Percentiles rank a stretch among this genome's conserved stretches.
Conservation (phyloP, 2,329 filamentous ascomycete genomes). For the Fonsecaea pugnacius region DNA sequence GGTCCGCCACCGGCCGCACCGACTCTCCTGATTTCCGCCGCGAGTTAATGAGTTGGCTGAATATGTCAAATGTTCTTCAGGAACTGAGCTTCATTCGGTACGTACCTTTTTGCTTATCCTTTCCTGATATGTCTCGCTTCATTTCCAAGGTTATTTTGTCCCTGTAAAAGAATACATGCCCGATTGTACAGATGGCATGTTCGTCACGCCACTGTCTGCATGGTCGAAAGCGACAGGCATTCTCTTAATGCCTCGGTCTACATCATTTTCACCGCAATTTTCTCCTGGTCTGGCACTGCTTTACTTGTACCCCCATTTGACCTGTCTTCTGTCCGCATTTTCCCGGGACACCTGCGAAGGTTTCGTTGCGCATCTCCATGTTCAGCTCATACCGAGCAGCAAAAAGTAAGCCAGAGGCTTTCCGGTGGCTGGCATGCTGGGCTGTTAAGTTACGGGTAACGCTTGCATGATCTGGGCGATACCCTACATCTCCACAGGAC, state of each 20-base stretch:
- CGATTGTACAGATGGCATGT: not conserved
- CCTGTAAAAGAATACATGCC: not conserved
- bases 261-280: slow-evolving; percentile 18
- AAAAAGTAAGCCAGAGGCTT: not conserved
- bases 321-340: not conserved
- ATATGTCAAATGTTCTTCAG: slow-evolving; percentile 63
- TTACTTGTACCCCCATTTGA: slow-evolving; percentile 8
- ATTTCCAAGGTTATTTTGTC: slow-evolving; percentile 1
- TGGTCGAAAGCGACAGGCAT: not conserved
- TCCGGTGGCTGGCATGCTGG: not conserved
- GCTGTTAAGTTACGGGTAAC: not conserved
- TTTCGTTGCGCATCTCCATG: not conserved
- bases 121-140: not conserved
- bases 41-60: slow-evolving; percentile 62
- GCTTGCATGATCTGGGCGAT: not conserved
- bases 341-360: not conserved
- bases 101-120: slow-evolving; percentile 42
- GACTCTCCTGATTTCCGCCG: slow-evolving; percentile 69
- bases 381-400: not conserved
- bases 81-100: slow-evolving; percentile 75
- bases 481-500: not conserved
- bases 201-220: not conserved
- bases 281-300: slow-evolving; percentile 6
- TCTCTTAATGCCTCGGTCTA: not conserved
- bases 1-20: slow-evolving; percentile 61